Conservation (phyloP, 2,329 filamentous ascomycete genomes). For the Aphanoascus verrucosus region DNA sequence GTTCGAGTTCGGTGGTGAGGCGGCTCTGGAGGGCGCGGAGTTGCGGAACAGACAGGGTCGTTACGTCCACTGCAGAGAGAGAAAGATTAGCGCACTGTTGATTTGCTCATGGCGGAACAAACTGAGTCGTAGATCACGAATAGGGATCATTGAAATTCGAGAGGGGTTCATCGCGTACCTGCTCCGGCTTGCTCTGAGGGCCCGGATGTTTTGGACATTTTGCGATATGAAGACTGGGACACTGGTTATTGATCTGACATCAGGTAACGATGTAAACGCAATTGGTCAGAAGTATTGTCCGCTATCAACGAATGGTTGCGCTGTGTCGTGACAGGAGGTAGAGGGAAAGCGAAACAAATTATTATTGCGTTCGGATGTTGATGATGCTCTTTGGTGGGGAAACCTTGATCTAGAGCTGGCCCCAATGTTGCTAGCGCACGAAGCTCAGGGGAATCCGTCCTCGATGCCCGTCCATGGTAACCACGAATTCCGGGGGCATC, state of each 20-base stretch:
- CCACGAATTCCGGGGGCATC: no score
- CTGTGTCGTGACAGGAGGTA: not conserved
- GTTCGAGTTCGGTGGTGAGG: constrained; percentile 89
- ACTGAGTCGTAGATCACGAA: not conserved
- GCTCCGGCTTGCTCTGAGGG: constrained; percentile 6
- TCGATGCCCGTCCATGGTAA: no score
- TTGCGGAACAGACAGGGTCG: constrained; percentile 70
- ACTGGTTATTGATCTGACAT: not conserved
- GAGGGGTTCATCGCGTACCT: not conserved
- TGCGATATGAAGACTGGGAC: not conserved
- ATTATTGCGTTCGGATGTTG: not conserved
- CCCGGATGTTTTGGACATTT: not conserved
- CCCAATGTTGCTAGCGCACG: not conserved
- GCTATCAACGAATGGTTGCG: not conserved
- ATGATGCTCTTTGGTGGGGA: not conserved
- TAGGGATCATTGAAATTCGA: not conserved
- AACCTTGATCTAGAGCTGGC: not conserved
- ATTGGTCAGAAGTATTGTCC: not conserved
- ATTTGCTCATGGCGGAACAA: not conserved
- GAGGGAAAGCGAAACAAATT: not conserved
- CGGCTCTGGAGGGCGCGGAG: constrained; percentile 89
- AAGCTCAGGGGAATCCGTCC: no score
- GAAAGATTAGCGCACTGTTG: not conserved
- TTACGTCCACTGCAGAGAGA: constrained; percentile 50
- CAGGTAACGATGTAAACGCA: not conserved